Evolutionary conservation across 2,329 filamentous ascomycete genomes (phyloP).

Genomic region (Canariomyces notabilis): DNA sequence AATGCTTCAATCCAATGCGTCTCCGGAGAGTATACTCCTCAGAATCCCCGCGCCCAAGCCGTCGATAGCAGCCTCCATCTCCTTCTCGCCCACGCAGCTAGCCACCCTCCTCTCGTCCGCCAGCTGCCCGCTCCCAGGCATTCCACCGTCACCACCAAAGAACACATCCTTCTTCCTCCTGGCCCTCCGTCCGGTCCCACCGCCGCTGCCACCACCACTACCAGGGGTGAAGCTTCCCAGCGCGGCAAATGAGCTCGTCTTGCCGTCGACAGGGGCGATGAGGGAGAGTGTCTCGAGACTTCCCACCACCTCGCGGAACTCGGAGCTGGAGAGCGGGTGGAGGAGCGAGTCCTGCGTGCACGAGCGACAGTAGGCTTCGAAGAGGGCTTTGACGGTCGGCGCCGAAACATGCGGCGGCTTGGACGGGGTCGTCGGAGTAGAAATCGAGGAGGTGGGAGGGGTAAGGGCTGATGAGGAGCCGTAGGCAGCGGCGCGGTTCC

Average conservation of each 20-base stretch:
- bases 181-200: slow-evolving; percentile 55
- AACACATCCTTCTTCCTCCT: slow-evolving; percentile 52
- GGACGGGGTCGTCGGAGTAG: slow-evolving; percentile 47
- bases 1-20: slow-evolving; percentile 44
- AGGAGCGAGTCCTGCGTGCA: slow-evolving; percentile 86
- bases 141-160: too few relatives aligned
- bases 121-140: slow-evolving; percentile 33
- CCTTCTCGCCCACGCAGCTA: slow-evolving; percentile 74
- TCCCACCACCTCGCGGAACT: slow-evolving; percentile 88
- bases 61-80: slow-evolving; percentile 67
- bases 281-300: slow-evolving; percentile 85
- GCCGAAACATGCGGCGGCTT: slow-evolving; percentile 46
- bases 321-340: slow-evolving; percentile 81
- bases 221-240: too few relatives aligned
- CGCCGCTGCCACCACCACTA: too few relatives aligned
- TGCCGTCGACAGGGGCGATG: slow-evolving; percentile 65
- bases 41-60: slow-evolving; percentile 57
- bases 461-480: neutral
- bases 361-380: slow-evolving; percentile 73
- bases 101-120: slow-evolving; percentile 73
- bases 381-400: slow-evolving; percentile 79
- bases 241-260: slow-evolving; percentile 58
- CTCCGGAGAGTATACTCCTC: slow-evolving; percentile 56
- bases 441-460: slow-evolving; percentile 24
- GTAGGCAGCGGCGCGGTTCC: slow-evolving; percentile 47